Percentiles rank a stretch among this genome's conserved stretches.
phyloP scores from a whole-genome alignment of 1,284 basidiomycete genomes.

The Rhodotorula sp. region DNA sequence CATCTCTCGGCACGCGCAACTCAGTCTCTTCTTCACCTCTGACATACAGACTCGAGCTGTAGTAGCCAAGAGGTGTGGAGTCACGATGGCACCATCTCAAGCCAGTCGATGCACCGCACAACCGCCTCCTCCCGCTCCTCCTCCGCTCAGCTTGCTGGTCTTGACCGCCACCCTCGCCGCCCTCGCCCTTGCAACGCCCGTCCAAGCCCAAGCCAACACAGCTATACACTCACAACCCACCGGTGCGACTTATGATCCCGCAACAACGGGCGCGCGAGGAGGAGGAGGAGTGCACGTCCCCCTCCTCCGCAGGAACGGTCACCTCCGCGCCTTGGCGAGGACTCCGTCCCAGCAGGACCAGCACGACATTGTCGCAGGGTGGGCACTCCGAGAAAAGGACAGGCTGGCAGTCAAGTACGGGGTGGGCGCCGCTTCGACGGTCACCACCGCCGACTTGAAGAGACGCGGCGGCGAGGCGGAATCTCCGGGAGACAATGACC shows the following conservation, averaged over 20 bases:
- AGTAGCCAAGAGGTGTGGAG: no score
- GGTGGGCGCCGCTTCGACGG: not conserved
- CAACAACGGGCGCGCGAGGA: not conserved
- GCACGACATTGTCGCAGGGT: slow-evolving; percentile 17
- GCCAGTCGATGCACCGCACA: not conserved
- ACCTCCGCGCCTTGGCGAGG: slow-evolving; percentile 8
- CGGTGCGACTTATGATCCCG: not conserved
- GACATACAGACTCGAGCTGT: no score
- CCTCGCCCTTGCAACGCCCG: not conserved
- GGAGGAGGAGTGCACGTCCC: slow-evolving; percentile 16
- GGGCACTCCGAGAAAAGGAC: slow-evolving; percentile 41
- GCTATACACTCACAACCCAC: not conserved
- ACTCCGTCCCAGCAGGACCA: slow-evolving; percentile 1
- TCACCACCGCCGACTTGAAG: slow-evolving; percentile 1
- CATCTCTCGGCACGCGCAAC: not conserved
- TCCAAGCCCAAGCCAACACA: no score
- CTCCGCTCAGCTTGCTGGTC: not conserved
- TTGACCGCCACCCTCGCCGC: not conserved
- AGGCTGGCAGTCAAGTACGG: slow-evolving; percentile 37
- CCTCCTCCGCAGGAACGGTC: slow-evolving; percentile 17
- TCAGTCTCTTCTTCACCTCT: not conserved
- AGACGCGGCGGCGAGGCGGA: not conserved
- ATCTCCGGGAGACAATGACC: slow-evolving; percentile 4
- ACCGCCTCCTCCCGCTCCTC: not conserved
- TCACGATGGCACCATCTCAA: not conserved